Conservation (phyloP, 192 early-diverging fungal species). For the Coemansia sp. region DNA sequence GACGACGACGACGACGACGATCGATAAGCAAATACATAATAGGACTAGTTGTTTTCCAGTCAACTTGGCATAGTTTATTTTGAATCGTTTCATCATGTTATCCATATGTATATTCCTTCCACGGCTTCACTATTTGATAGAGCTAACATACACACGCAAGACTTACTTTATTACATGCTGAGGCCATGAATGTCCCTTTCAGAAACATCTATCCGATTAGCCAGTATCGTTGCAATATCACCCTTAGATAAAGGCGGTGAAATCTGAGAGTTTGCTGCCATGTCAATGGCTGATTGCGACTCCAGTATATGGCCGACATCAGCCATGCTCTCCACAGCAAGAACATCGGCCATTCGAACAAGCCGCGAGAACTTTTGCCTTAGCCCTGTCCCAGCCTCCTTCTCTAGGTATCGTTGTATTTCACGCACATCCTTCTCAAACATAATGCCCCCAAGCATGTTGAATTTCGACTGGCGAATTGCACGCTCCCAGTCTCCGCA, state of each 20-base stretch:
- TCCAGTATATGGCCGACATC: constrained; percentile 16
- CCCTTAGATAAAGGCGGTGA: constrained; percentile 8
- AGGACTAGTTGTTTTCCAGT: no score
- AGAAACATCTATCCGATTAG: constrained; percentile 43
- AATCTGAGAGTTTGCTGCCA: not conserved
- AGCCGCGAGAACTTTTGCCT: constrained; percentile 81
- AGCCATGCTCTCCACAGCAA: constrained; percentile 74
- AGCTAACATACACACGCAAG: not conserved
- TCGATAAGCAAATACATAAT: no score
- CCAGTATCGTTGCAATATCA: constrained; percentile 30
- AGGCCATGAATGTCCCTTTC: constrained; percentile 8
- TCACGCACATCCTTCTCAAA: constrained; percentile 91
- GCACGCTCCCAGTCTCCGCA: constrained; percentile 85
- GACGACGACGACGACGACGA: not conserved
- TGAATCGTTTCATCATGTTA: no score
- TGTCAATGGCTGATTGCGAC: constrained; percentile 15
- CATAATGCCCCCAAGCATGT: constrained; percentile 85
- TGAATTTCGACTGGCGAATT: constrained; percentile 84
- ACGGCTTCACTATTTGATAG: no score
- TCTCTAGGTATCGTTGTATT: constrained; percentile 66
- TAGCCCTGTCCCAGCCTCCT: constrained; percentile 59
- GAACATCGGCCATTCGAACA: constrained; percentile 77
- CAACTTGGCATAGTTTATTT: no score
- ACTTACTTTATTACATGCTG: not conserved
- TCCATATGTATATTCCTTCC: no score